Evolutionary conservation across 2,329 filamentous ascomycete genomes (phyloP), one percentile per base, ranked within the genome.

Genomic region (Ophiobolus disseminans): DNA sequence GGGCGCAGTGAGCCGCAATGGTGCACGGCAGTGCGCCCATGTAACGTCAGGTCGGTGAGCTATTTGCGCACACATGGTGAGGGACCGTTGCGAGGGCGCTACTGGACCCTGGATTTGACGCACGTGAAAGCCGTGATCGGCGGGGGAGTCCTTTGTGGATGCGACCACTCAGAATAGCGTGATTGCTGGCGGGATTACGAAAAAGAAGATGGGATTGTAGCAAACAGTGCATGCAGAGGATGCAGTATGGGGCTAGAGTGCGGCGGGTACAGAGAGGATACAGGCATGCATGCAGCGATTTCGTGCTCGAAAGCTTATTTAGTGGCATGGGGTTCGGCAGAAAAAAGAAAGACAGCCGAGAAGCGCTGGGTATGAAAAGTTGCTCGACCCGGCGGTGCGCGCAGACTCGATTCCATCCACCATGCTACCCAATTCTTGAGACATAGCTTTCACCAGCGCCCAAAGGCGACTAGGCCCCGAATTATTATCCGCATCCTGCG

Each of bases 401-500:
- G 50, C 54, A 56, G 45, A 36, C 37, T 54, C 48, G 21, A 44
- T 37, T 44, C 53, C n/a, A 60, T 61, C 53, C 67, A 69, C 59
- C 65, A 72, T 72, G 66, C 66, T 57, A 58, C 66, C 65, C 37
- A 60, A 66, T 63, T 63, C 63, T 44, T 69, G 66, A 70, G 57
- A 46, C 26, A 49, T 42, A 52, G 48, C 13, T 55, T 53, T 43
- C 55, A 47, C 45, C 62, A 60, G 58, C 61, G 57, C 60, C 60
- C 57, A 52, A 49, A 42, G 62, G 55, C 62, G 59, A 57, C 50
- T 51, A 46, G 50, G 31, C 36, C 23, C 13, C 41, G 30, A 36
- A n/a, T 37, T 22, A 21, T 28, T 37, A 36, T 20, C 25, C 30
- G 37, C 31, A 41, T 42, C 38, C 38, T 46, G 47, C 50, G 43